Evolutionary conservation across 306 rosid genomes (phyloP).

Genomic region (Acmispon strigosus): DNA sequence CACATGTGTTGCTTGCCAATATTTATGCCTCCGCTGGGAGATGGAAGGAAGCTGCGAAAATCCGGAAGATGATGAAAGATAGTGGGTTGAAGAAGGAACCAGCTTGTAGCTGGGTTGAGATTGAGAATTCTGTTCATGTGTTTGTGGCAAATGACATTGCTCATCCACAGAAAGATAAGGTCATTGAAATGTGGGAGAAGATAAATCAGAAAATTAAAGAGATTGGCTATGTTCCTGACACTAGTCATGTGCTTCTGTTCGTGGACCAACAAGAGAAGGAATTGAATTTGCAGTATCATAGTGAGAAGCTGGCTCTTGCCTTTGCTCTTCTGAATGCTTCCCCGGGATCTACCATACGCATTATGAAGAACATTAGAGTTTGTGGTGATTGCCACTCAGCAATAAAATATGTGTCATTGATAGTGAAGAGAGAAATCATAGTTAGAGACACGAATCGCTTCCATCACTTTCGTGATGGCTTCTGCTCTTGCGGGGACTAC

Average conservation of each 20-base stretch:
- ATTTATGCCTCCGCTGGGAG: conserved; percentile 47
- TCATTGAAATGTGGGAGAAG: conserved; percentile 36
- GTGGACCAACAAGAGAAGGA: conserved; percentile 44
- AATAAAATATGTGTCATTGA: conserved; percentile 34
- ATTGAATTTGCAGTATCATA: conserved; percentile 36
- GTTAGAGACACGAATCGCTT: conserved; percentile 46
- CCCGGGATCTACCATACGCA: conserved; percentile 44
- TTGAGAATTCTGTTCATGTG: conserved; percentile 36
- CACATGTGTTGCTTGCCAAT: conserved; percentile 37
- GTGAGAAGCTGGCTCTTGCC: conserved; percentile 52
- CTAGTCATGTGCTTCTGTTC: conserved; percentile 39
- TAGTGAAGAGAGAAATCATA: conserved; percentile 39
- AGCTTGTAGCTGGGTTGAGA: conserved; percentile 56
- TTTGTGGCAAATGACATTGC: conserved; percentile 35
- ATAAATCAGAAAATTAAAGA: conserved; percentile 36
- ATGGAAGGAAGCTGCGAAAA: conserved; percentile 42
- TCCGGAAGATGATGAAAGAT: conserved; percentile 35
- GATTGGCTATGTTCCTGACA: conserved; percentile 51
- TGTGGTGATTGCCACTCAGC: conserved; percentile 52
- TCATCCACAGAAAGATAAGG: conserved; percentile 37
- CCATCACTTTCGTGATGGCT: conserved; percentile 39
- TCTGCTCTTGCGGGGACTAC: conserved; percentile 43
- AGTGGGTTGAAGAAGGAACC: conserved; percentile 47
- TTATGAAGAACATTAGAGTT: conserved; percentile 47
- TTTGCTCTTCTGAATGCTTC: conserved; percentile 41